Evolutionary conservation across 2,329 filamentous ascomycete genomes (phyloP), one percentile per base, ranked within the genome.

Genomic region (Alternaria angustiovoidea): DNA sequence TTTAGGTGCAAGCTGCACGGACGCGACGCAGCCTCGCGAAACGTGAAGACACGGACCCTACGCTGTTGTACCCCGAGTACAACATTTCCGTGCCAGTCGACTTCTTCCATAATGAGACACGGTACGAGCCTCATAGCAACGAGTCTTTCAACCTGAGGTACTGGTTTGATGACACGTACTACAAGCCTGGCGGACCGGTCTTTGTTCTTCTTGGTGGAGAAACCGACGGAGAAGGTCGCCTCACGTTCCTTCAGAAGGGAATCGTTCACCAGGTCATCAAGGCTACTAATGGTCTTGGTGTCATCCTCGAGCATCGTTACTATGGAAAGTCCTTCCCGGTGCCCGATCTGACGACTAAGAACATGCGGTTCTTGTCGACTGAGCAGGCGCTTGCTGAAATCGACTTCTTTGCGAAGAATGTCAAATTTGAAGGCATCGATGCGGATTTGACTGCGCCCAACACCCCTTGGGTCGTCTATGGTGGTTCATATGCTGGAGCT

Each of bases 231-330:
- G 79, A 76, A n/a, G 86, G 76, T 32, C 85, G 92, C 14, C 80
- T 96, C 18, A 85, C 86, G 0, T 94, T 86, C 72, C 80, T 96
- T 9, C 87, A 93, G 66, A 91, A 95, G 75, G 93, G 93, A 53
- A 90, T 96, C 53, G 82, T 92, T 0, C 84, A 88, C 36, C 85
- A 92, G 65, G 82, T 96, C 18, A 86, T 89, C 4, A 81, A 89
- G 67, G 90, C 89, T 1, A 78, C 74, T 2, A 81, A 88, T 57
- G 93, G 93, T 1, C 80, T 96, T 26, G 92, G 89, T 3, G 90
- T 96, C 2, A 86, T 96, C 47, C 84, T 96, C 3, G 93, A 96
- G 80, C 93, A 96, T 73, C 87, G 93, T 30, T 96, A 96, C 82
- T 96, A 96, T 73, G 93, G 93, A 57, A 84, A 83, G 12, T 94